These are phyloP conservation scores for Fraxinus excelsior DNA, from an alignment of 257 asterid species.

Conservation along the genomic window DNA sequence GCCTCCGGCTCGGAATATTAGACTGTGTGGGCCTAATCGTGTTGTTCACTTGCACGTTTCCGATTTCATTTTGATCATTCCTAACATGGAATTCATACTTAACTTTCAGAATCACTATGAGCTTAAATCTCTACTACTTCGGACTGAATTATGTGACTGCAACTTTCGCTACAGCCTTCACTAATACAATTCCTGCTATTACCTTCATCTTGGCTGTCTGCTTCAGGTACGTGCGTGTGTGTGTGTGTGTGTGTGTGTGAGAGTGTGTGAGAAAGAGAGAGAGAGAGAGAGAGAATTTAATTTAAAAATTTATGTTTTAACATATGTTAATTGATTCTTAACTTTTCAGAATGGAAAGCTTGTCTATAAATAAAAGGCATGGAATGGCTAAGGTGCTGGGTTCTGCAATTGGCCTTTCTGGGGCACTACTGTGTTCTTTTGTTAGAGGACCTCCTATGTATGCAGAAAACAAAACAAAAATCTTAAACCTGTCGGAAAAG, in stretches of 20 bases:
- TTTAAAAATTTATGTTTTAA: background rate
- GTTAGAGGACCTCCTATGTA: constrained; percentile 26
- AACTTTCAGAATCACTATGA: constrained; percentile 36
- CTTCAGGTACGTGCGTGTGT: constrained; percentile 13
- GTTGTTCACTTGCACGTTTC: background rate
- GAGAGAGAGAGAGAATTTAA: background rate
- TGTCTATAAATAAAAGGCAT: constrained; percentile 25
- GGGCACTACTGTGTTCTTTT: constrained; percentile 33
- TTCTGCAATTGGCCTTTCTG: constrained; percentile 27
- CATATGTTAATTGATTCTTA: background rate
- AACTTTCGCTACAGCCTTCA: constrained; percentile 41
- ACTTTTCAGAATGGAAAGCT: constrained; percentile 28
- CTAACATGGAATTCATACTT: background rate
- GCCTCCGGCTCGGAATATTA: background rate
- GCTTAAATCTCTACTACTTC: constrained; percentile 38
- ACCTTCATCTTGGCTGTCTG: constrained; percentile 27
- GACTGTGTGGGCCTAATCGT: background rate
- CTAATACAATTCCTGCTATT: constrained; percentile 35
- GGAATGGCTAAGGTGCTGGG: constrained; percentile 35
- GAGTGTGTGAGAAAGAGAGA: background rate
- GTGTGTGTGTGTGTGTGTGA: too few relatives aligned
- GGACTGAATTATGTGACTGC: constrained; percentile 43
- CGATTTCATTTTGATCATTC: background rate
- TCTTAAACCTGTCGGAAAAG: background rate
- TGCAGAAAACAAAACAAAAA: background rate